These are phyloP conservation scores for Trichocladium uniseriatum DNA, from an alignment of 495 filamentous ascomycete species.

Conservation along the genomic window DNA sequence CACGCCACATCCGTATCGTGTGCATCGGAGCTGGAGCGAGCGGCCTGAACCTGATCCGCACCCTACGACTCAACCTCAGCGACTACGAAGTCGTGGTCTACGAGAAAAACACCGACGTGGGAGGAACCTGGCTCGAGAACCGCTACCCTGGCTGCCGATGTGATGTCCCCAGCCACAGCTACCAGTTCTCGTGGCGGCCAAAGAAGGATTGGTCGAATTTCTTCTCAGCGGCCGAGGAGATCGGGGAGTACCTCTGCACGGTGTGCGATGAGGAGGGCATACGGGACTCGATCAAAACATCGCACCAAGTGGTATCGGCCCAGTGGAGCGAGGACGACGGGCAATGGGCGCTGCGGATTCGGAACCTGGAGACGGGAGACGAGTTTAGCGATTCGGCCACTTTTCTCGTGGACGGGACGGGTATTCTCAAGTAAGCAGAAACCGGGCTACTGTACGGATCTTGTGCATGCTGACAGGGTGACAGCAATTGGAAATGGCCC, in stretches of 20 bases:
- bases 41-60: constrained; percentile 40
- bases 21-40: constrained; percentile 43
- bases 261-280: constrained; percentile 49
- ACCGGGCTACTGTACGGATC: neutral
- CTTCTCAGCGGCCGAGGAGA: constrained; percentile 49
- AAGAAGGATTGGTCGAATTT: constrained; percentile 51
- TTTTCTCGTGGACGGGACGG: constrained; percentile 50
- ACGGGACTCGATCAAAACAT: constrained; percentile 40
- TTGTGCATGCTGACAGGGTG: neutral
- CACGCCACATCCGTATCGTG: constrained; percentile 38
- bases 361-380: constrained; percentile 36
- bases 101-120: constrained; percentile 66
- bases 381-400: constrained; percentile 42
- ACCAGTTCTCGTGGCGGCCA: constrained; percentile 48
- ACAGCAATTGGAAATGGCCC: constrained; percentile 54
- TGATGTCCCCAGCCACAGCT: constrained; percentile 48
- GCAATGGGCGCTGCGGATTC: constrained; percentile 43
- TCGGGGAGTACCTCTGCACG: constrained; percentile 46
- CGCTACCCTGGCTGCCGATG: constrained; percentile 47
- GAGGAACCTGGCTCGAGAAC: constrained; percentile 54
- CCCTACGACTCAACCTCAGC: constrained; percentile 32
- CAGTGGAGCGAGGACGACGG: constrained; percentile 35
- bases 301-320: constrained; percentile 31
- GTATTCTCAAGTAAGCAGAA: constrained; percentile 45
- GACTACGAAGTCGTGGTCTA: constrained; percentile 55